Percentiles rank a stretch among this genome's conserved stretches.
These are phyloP conservation scores for Aspergillus conjunctus DNA, from an alignment of 495 filamentous ascomycete genomes.

Conservation along the genomic window DNA sequence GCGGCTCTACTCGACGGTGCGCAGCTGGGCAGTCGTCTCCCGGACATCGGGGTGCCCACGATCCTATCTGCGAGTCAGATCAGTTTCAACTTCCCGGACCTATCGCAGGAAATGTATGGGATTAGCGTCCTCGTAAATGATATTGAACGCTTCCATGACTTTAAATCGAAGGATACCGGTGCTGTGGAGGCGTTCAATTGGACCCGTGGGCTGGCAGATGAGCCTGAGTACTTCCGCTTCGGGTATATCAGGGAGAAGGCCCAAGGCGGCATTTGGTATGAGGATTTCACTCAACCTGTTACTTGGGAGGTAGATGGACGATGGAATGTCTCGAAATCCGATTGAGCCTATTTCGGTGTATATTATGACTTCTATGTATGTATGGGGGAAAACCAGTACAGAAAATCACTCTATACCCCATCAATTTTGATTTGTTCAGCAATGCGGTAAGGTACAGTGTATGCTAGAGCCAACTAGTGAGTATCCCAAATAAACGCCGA, in stretches of 20 bases:
- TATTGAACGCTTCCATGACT: constrained; percentile 51
- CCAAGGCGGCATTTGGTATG: constrained; percentile 57
- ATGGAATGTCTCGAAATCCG: constrained; percentile 20
- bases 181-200: constrained; percentile 48
- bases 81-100: constrained; percentile 47
- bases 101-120: constrained; percentile 50
- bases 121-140: constrained; percentile 62
- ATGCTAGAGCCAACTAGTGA: no score
- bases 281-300: constrained; percentile 79
- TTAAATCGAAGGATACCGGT: constrained; percentile 43
- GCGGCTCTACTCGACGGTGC: constrained; percentile 53
- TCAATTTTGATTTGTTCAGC: no score
- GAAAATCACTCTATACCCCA: no score
- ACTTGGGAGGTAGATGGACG: constrained; percentile 61
- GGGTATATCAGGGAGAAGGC: constrained; percentile 61
- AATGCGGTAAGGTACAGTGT: no score
- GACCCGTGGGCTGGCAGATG: constrained; percentile 42
- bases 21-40: constrained; percentile 49
- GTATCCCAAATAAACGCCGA: no score
- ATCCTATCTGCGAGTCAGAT: constrained; percentile 43
- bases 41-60: constrained; percentile 38
- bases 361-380: constrained; percentile 1
- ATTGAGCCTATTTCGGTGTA: background rate
- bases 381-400: no score
- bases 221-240: constrained; percentile 79